Base-by-base conservation (phyloP, 352 stramenopile species). In the Elongisporangium anandrum region DNA sequence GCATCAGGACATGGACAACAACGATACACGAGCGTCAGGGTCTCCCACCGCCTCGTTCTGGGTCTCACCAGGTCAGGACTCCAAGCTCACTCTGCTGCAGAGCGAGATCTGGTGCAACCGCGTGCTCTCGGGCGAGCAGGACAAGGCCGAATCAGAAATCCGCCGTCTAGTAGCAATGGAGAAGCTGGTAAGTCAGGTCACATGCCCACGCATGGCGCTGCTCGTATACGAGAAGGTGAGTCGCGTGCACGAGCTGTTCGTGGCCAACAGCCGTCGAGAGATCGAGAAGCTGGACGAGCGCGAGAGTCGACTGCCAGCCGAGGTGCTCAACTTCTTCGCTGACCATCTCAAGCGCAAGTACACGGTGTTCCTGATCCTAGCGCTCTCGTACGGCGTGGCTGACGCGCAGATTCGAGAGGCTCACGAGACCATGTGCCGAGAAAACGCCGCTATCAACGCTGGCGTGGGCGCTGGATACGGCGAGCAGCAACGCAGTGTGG, bases 141-240 rank as follows among this genome's bases (percentile, higher is more conserved):
- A 93, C 60, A 94, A 95, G 54, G 84, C 84, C 1, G 81, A 93
- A 59, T 93, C 83, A 10, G 85, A 95, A 63, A 74, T 93, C 21
- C 70, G 85, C 8, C 79, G 85, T 45, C 91, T 95, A 56, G 61
- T 92, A 17, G 85, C 85, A 2, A 95, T 95, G 85, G 83, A 95
- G 56, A 93, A 92, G 54, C 65, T 95, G 2, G 84, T 95, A 7
- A 66, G 69, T 9, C 83, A 95, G 68, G 83, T 95, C 26, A 90
- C 81, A 6, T 84, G 73, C 55, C 71, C 83, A 16, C 64, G 78
- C 10, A 95, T 95, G 85, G 85, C 85, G n/a, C 63, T 95, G 26
- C 65, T 95, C 3, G 85, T 95, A 47, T 95, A 95, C 57, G 85
- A 95, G 53, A 95, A 95, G 66, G 85, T 95, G 21, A 93, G 83